Percentiles rank a stretch among this genome's conserved stretches.
Conservation (phyloP, 768 basidiomycete species). For the Suillus brevipes region DNA sequence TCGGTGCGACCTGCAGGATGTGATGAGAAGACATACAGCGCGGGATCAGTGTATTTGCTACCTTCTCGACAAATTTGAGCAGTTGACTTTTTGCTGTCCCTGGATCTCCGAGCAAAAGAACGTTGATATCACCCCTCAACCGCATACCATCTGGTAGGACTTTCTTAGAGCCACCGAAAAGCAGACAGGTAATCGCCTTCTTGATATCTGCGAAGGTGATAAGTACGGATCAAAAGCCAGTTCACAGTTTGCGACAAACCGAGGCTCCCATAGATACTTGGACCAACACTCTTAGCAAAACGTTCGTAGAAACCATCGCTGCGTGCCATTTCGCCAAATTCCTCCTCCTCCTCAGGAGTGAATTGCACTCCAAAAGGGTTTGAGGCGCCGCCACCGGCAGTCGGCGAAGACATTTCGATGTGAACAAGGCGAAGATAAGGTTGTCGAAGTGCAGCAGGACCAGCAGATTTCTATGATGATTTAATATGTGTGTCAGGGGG, state of each 20-base stretch:
- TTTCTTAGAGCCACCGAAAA: conserved; percentile 98
- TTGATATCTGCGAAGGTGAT: conserved; percentile 77
- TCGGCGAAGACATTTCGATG: conserved; percentile 83
- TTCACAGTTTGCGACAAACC: conserved; percentile 46
- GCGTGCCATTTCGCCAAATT: conserved; percentile 88
- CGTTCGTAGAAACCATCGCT: conserved; percentile 89
- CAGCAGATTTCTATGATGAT: conserved; percentile 62
- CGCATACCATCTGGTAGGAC: conserved; percentile 96
- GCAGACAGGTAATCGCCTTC: conserved; percentile 93
- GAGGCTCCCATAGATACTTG: conserved; percentile 93
- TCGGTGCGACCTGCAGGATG: conserved; percentile 78
- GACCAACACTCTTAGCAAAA: conserved; percentile 92
- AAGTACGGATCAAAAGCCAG: conserved; percentile 6
- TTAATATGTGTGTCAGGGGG: not conserved
- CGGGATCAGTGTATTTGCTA: conserved; percentile 23
- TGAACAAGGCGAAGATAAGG: conserved; percentile 94
- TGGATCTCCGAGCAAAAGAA: conserved; percentile 93
- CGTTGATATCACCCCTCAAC: conserved; percentile 96
- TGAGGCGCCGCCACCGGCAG: conserved; percentile 65
- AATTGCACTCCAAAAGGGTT: conserved; percentile 90
- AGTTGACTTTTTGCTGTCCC: conserved; percentile 98
- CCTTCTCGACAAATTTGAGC: conserved; percentile 98
- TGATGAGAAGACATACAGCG: conserved; percentile 6
- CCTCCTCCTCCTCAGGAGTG: conserved; percentile 95
- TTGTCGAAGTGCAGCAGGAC: conserved; percentile 87